Base-by-base conservation (phyloP, 371 early-diverging fungal species). In the Circinella minor region DNA sequence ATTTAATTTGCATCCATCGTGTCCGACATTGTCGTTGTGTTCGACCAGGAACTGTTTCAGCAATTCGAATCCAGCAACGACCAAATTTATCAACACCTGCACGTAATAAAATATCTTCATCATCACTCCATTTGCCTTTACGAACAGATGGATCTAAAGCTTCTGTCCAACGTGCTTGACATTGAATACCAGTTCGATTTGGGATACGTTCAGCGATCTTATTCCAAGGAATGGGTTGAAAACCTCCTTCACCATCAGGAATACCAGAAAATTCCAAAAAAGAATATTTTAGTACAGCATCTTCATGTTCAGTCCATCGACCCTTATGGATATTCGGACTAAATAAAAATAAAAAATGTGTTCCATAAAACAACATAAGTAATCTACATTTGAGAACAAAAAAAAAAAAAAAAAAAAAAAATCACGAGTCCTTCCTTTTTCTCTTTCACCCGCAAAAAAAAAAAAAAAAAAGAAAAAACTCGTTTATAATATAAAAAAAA, bases 1-100 rank as follows among this genome's bases (percentile, higher is more conserved):
- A 82, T 63, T 84, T 82, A 9, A 87, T 74, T 69, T 88, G 87
- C 59, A 86, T 86, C 88, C 88, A 93, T 39, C 93, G 83, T 7
- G 92, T 90, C 27, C 93, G 83, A 55, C 93, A 93, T 70, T 93
- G 93, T 37, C 92, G 78, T 75, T 89, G 89, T 3, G 93, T 93
- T 51, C 93, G 74, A 8, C 91, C 90, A 7, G 83, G 86, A 46
- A 93, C 89, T 3, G 75, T 76, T 38, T 86, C 88, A 1, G 92
- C 89, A 63, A 93, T 89, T 66, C 88, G 81, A n/a, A 92, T 91
- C 93, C 93, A 93, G 49, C 88, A 86, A 63, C 86, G 81, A 7
- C 89, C 88, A 70, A 74, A 82, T 62, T 74, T 61, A 13, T 72
- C 74, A 5, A 88, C 84, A 9, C 89, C 91, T 49, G 81, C 71